phyloP scores from a whole-genome alignment of 2,329 filamentous ascomycete species.

The Fusarium sterilihyphosum region DNA sequence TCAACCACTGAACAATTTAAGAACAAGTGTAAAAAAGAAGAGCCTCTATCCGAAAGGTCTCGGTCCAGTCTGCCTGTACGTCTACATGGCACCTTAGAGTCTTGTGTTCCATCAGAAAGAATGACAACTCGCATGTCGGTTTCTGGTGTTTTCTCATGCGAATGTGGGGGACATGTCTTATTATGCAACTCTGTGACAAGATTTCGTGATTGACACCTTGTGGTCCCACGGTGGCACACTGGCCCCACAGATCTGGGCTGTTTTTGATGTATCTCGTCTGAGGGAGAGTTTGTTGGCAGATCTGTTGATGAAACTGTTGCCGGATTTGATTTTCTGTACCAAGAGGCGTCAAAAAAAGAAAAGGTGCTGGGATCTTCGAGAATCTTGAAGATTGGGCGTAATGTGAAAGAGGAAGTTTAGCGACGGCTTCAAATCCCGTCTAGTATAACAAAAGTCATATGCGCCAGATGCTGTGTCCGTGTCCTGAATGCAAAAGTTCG shows the following conservation, averaged over 20 bases:
- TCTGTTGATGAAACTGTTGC: not conserved
- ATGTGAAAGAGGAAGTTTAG: not conserved
- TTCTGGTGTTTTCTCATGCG: not conserved
- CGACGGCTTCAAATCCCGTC: not conserved
- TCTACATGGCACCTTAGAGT: not conserved
- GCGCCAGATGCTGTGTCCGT: constrained; percentile 20
- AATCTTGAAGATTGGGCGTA: not conserved
- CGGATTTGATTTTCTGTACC: not conserved
- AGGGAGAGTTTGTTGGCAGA: not conserved
- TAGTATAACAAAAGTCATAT: constrained; percentile 14
- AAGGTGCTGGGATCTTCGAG: not conserved
- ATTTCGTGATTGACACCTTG: constrained; percentile 36
- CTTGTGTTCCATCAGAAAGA: not conserved
- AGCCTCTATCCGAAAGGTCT: not conserved
- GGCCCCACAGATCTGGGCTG: constrained; percentile 28
- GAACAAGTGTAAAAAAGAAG: not conserved
- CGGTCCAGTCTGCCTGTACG: not conserved
- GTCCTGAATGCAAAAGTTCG: constrained; percentile 14
- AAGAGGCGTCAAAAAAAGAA: not conserved
- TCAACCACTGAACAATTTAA: constrained; percentile 15
- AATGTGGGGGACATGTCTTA: constrained; percentile 7
- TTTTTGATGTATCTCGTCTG: constrained; percentile 20
- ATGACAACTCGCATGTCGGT: not conserved
- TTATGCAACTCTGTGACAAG: constrained; percentile 31
- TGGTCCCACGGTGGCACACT: not conserved